A percentile compares a stretch with the other conserved stretches of the same genome.
phyloP scores from a whole-genome alignment of 495 filamentous ascomycete genomes.

The Aspergillus hancockii region DNA sequence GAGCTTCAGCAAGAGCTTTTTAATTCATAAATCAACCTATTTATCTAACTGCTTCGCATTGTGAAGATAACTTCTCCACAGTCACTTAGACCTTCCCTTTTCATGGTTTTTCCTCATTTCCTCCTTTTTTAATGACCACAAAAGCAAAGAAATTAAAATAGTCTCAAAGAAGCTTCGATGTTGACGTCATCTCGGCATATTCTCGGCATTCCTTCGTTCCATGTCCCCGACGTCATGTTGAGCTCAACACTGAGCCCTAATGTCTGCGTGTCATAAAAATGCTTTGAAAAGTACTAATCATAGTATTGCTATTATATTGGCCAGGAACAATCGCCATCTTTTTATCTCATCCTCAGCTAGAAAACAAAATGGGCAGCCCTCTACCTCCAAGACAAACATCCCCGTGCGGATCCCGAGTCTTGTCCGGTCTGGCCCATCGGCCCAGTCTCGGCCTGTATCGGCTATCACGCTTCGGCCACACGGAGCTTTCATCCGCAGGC shows the following conservation, averaged over 20 bases:
- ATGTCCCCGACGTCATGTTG: constrained; percentile 1
- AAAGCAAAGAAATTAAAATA: neutral
- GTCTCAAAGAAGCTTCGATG: neutral
- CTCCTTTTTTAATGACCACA: neutral
- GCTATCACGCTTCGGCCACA: constrained; percentile 39
- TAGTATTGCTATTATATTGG: neutral
- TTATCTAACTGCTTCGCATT: too few species aligned
- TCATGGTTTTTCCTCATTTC: neutral
- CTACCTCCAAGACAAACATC: neutral
- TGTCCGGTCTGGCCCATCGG: constrained; percentile 22
- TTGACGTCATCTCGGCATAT: constrained; percentile 33
- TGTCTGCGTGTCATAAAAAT: neutral
- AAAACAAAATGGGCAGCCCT: neutral
- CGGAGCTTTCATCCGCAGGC: constrained; percentile 28
- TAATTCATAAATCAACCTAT: too few species aligned
- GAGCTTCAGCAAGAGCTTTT: too few species aligned
- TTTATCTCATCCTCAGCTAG: neutral
- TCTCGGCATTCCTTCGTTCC: constrained; percentile 23
- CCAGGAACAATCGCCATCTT: neutral
- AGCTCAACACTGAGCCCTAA: neutral
- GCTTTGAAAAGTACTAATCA: too few species aligned
- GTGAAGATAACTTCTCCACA: neutral
- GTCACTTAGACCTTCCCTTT: neutral
- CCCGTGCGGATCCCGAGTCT: constrained; percentile 13
- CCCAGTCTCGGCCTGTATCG: constrained; percentile 38